Evolutionary conservation across 164 flowering plant species (phyloP).

Genomic region (Hamamelis virginiana): DNA sequence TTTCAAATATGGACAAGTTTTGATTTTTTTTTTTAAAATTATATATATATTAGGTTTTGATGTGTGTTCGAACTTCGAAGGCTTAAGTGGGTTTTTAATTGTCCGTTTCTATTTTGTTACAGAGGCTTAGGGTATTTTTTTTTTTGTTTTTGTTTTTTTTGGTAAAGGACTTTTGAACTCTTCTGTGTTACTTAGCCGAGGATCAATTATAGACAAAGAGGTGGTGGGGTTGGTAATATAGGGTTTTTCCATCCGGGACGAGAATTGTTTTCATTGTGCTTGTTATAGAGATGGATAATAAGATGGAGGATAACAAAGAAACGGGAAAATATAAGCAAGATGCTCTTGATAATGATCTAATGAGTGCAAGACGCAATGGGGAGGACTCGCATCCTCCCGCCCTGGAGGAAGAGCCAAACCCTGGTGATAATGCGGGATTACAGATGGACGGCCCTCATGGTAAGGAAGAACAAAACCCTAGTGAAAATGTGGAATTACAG

Average conservation of each 20-base stretch:
- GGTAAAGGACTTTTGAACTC: background rate
- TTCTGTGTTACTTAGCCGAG: background rate
- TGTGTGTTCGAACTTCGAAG: background rate
- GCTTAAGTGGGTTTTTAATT: background rate
- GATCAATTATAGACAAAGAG: background rate
- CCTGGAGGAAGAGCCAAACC: background rate
- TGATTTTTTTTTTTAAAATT: too few relatives aligned
- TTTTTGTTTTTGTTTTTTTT: too few relatives aligned
- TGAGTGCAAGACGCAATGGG: background rate
- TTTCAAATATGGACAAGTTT: background rate
- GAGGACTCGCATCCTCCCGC: background rate
- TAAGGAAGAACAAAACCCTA: background rate
- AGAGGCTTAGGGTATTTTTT: background rate
- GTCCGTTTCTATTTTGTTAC: background rate
- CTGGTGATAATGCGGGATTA: background rate
- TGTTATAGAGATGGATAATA: background rate
- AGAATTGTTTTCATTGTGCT: too few relatives aligned
- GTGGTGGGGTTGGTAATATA: background rate
- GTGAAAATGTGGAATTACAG: conserved; percentile 8
- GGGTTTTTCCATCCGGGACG: background rate
- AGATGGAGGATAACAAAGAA: background rate
- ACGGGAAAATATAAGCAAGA: background rate
- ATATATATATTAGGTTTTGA: background rate
- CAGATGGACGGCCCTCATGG: conserved; percentile 1
- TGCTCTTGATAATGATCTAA: background rate